Evolutionary conservation across 2,329 filamentous ascomycete species (phyloP), one percentile per base, ranked within the genome.

Genomic region (Penicillium sp.): DNA sequence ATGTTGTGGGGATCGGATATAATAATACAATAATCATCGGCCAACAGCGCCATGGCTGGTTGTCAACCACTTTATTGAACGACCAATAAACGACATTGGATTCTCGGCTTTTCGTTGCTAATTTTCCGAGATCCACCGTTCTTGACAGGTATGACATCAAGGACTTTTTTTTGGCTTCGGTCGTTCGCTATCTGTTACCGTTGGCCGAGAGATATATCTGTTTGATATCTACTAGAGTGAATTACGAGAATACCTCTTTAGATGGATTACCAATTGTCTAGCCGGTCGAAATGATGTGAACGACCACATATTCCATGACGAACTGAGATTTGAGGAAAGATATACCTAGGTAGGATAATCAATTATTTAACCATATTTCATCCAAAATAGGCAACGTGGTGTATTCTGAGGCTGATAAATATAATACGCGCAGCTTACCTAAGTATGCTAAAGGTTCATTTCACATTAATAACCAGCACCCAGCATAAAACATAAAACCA

Each of bases 141-240:
- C 13, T 29, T 44, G 40, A 46, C 22, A 26, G 20, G 22, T 29
- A 52, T 52, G 50, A 52, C 50, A 52, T 52, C 50, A 52, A 46
- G 22, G 50, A 52, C 40, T 44, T n/a, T n/a, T n/a, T n/a, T n/a
- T 46, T 3, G 18, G 4, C 10, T 31, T 49, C 35, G 24, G 47
- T 18, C n/a, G 13, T n/a, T 50, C 22, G 10, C 20, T 20, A 49
- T 39, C 24, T 5, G 20, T n/a, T 29, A 14, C 31, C 20, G 20
- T 44, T 34, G 20, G 31, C 39, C 40, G 29, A 45, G 39, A 18
- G 8, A 34, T 34, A 26, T 6, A 8, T 8, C 2, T 26, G 24
- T 8, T 26, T 8, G 7, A 8, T 37, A 20, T 20, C 24, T 45
- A 11, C 6, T 34, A 7, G 11, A 10, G 0, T 49, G 18, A 31